These are phyloP conservation scores for Zea luxurians DNA, from an alignment of 176 grass and related monocot species.

Conservation along the genomic window DNA sequence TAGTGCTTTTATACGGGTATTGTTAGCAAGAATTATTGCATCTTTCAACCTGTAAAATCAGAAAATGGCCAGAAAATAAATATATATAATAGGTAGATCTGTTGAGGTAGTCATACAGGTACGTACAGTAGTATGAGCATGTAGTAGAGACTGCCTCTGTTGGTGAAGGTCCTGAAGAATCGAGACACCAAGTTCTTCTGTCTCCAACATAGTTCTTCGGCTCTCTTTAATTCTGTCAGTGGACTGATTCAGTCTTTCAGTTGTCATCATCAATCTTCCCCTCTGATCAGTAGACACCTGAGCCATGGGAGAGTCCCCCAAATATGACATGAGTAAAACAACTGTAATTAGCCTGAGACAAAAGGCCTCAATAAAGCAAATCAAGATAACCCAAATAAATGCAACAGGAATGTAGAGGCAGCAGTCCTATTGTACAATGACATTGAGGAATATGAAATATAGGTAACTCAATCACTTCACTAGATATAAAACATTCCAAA, in stretches of 20 bases:
- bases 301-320: conserved; percentile 10
- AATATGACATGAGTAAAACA: conserved; percentile 34
- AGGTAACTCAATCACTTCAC: not conserved
- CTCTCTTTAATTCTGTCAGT: conserved; percentile 78
- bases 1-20: not conserved
- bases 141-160: conserved; percentile 90
- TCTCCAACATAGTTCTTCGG: conserved; percentile 75
- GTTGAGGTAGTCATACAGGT: not conserved
- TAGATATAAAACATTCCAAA: conserved; percentile 20
- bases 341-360: conserved; percentile 17
- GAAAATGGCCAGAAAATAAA: conserved; percentile 10
- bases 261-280: conserved; percentile 81
- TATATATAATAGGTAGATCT: conserved; percentile 15
- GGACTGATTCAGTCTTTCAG: conserved; percentile 81
- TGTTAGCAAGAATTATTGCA: not conserved
- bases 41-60: not conserved
- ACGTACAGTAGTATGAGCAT: conserved; percentile 82
- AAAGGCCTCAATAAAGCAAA: not conserved
- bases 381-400: not conserved
- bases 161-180: conserved; percentile 94
- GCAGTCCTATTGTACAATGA: not conserved
- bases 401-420: not conserved
- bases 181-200: conserved; percentile 80
- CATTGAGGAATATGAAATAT: conserved; percentile 5
- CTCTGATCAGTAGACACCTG: conserved; percentile 91